These are phyloP conservation scores for Populus hybrid DNA, from an alignment of 441 rosid species.

Conservation along the genomic window DNA sequence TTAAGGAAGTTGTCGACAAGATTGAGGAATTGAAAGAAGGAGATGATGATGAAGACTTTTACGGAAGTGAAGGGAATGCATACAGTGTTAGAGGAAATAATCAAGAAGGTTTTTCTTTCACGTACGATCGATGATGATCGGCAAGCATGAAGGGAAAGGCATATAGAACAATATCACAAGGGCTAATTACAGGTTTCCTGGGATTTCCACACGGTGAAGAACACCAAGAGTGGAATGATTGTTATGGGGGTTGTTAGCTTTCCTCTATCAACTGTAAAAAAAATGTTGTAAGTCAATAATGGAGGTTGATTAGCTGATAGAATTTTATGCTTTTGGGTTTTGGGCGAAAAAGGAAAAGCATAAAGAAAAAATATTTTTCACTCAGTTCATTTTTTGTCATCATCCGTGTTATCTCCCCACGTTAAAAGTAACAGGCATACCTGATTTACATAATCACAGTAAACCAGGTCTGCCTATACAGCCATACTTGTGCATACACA, in stretches of 20 bases:
- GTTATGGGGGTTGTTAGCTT: background rate
- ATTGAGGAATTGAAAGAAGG: slow-evolving; percentile 52
- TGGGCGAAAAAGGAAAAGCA: background rate
- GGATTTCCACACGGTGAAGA: background rate
- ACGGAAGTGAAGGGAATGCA: slow-evolving; percentile 20
- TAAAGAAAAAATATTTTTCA: background rate
- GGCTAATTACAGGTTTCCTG: background rate
- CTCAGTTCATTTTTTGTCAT: background rate
- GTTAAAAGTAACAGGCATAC: too few relatives aligned
- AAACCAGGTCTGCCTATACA: background rate
- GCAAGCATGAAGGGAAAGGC: background rate
- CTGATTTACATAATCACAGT: background rate
- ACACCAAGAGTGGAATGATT: background rate
- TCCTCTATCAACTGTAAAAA: background rate
- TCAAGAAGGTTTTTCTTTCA: slow-evolving; percentile 23
- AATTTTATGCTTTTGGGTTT: background rate
- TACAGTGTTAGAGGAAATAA: slow-evolving; percentile 32
- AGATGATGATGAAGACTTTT: slow-evolving; percentile 21
- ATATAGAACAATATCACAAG: background rate
- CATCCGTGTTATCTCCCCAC: background rate
- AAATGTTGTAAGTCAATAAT: background rate
- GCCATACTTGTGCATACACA: background rate
- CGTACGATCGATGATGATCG: slow-evolving; percentile 26
- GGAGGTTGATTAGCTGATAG: background rate
- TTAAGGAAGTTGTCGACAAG: slow-evolving; percentile 53